A percentile compares a stretch with the other conserved stretches of the same genome.
These are phyloP conservation scores for Coniochaeta sp. DNA, from an alignment of 2,329 filamentous ascomycete species.

Conservation along the genomic window DNA sequence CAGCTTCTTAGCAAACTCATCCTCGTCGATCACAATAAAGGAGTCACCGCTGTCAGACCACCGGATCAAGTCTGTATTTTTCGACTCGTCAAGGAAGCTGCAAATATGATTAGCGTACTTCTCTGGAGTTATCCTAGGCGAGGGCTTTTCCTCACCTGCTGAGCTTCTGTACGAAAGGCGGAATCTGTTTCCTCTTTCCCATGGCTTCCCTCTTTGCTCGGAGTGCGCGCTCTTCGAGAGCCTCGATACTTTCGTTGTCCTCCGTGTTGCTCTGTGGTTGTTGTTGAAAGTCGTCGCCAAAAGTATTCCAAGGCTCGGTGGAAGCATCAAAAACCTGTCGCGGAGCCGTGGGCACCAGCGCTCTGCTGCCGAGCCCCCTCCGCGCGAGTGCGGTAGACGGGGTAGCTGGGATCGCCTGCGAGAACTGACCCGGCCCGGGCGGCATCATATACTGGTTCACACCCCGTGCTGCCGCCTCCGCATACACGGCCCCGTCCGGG, in stretches of 20 bases:
- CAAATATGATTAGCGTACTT: slow-evolving; percentile 11
- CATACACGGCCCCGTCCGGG: slow-evolving; percentile 26
- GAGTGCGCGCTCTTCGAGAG: slow-evolving; percentile 71
- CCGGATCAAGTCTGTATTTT: slow-evolving; percentile 89
- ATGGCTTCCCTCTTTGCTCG: slow-evolving; percentile 82
- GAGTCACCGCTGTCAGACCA: slow-evolving; percentile 97
- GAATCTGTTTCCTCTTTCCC: slow-evolving; percentile 88
- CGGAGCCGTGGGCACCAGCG: slow-evolving; percentile 35
- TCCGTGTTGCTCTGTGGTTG: slow-evolving; percentile 29
- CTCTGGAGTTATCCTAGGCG: background rate
- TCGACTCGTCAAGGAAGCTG: slow-evolving; percentile 88
- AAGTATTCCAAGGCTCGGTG: slow-evolving; percentile 27
- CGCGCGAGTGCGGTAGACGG: slow-evolving; percentile 45
- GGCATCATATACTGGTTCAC: slow-evolving; percentile 29
- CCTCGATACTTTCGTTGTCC: slow-evolving; percentile 66
- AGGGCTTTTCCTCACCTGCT: slow-evolving; percentile 65
- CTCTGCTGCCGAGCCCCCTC: slow-evolving; percentile 38
- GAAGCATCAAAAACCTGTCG: slow-evolving; percentile 18
- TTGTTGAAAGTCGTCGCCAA: slow-evolving; percentile 34
- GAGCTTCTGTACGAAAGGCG: slow-evolving; percentile 94
- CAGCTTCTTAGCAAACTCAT: slow-evolving; percentile 95
- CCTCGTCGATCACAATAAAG: slow-evolving; percentile 93
- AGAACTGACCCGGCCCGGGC: slow-evolving; percentile 14
- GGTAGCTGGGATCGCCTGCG: slow-evolving; percentile 16
- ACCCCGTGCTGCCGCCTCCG: slow-evolving; percentile 23